Evolutionary conservation across 352 stramenopile species (phyloP), one percentile per base, ranked within the genome.

Genomic region (Thalassiosira delicatula): DNA sequence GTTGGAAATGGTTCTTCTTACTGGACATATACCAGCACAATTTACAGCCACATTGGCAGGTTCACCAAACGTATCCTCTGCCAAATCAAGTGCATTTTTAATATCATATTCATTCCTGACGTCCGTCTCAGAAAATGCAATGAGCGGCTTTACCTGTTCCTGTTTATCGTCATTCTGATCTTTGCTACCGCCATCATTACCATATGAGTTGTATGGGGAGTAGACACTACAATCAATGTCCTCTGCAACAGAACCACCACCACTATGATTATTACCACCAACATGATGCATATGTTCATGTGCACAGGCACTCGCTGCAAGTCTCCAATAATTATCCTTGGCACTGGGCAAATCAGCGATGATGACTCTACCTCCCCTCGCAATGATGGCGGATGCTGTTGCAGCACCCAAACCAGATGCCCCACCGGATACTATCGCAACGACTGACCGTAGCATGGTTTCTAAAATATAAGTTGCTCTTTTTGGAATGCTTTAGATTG

Each of bases 41-140:
- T 97, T 98, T 42, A 99, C 90, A 8, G 93, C 95, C 4, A 95
- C 95, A 86, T 98, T 98, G 40, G 98, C 94, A 8, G 88, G 30
- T 3, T 97, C 91, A 33, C 96, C 96, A 79, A 98, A 98, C 37
- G 90, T 89, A 61, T 93, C 93, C 85, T 98, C 95, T 25, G 94
- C 95, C 63, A 97, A 81, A 76, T 98, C 94, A 67, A 98, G 79
- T 37, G 96, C 96, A 1, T 87, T 89, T n/a, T 87, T 46, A 14
- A 94, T 65, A 46, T 93, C 76, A 37, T 97, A 93, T 78, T 97
- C 92, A 46, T 93, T 96, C 11, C 94, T 98, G 5, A 98, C 95
- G 92, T 98, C 91, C 0, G 76, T 81, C 23, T 75, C 17, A 37
- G 81, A 61, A 83, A 94, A 95, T 63, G 21, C 85, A 54, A 44